A percentile compares a stretch with the other conserved stretches of the same genome.
Conservation (phyloP, 192 early-diverging fungal genomes). For the Umbelopsis vinacea region DNA sequence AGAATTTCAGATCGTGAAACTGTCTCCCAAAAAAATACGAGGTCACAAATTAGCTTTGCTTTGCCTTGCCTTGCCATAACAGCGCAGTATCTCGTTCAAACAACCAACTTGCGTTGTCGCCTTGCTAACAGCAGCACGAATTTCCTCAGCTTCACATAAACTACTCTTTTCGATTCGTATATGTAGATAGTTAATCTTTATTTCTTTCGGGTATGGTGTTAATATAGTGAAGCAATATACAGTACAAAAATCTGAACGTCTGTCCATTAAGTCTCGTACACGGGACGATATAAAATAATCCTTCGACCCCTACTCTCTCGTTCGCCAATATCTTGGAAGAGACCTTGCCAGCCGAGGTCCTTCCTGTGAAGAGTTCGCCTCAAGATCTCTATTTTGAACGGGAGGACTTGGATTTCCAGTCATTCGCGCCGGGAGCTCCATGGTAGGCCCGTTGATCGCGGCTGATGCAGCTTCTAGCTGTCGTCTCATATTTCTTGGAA, state of each 20-base stretch:
- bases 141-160: no score
- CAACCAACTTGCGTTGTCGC: no score
- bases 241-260: background rate
- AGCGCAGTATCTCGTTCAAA: no score
- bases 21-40: no score
- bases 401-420: background rate
- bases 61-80: no score
- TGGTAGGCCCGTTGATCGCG: constrained; percentile 14
- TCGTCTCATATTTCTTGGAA: constrained; percentile 41
- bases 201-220: background rate
- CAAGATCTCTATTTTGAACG: constrained; percentile 9
- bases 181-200: background rate
- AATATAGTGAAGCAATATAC: constrained; percentile 5
- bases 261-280: background rate
- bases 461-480: constrained; percentile 24
- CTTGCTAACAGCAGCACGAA: no score
- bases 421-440: constrained; percentile 34
- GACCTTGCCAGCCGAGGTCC: background rate
- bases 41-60: no score
- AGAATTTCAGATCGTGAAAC: no score
- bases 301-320: background rate
- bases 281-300: background rate
- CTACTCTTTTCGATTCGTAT: background rate
- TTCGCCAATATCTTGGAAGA: constrained; percentile 18
- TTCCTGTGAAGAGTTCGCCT: background rate